Evolutionary conservation across 2,329 filamentous ascomycete species (phyloP), one percentile per base, ranked within the genome.

Genomic region (Fusarium sacchari): DNA sequence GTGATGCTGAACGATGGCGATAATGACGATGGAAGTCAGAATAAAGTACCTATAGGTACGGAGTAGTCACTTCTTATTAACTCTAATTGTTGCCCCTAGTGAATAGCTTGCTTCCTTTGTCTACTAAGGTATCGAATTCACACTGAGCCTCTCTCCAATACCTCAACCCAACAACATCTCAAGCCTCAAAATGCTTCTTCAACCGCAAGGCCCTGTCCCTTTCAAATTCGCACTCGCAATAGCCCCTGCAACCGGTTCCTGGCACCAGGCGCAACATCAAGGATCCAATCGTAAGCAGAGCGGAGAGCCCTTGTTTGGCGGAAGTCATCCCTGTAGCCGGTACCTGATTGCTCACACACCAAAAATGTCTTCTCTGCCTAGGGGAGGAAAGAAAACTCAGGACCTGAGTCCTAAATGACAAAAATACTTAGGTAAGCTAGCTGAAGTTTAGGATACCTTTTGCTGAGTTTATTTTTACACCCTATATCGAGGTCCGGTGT

Each of bases 281-380:
- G 58, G 65, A 62, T 61, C 63, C 64, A 67, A 67, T 61, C 64
- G 53, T 62, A 60, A 67, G 40, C 55, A 65, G 46, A 72, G 75
- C 57, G 59, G 72, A 66, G 65, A 66, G 63, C 71, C 63, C 69
- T 74, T 68, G 71, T 76, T 71, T 76, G 73, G 75, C 56, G 61
- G 69, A 70, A 43, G 47, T 37, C 47, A 69, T 57, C 76, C 76
- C 74, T 77, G 76, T 73, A 72, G 66, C 70, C 67, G 72, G 76
- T 77, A 76, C 76, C 76, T 77, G 75, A 74, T 70, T 74, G 69
- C 70, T 74, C 69, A 69, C 72, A 75, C 72, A 74, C 72, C 72
- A 73, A 53, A 55, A 32, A 43, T 40, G 34, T 24, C 34, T 40
- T 60, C n/a, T 55, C 40, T 59, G 30, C 47, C 26, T 22, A 22